Evolutionary conservation across 805 yeast genomes (phyloP).

Genomic region (Tetrapisispora pingtungensis): DNA sequence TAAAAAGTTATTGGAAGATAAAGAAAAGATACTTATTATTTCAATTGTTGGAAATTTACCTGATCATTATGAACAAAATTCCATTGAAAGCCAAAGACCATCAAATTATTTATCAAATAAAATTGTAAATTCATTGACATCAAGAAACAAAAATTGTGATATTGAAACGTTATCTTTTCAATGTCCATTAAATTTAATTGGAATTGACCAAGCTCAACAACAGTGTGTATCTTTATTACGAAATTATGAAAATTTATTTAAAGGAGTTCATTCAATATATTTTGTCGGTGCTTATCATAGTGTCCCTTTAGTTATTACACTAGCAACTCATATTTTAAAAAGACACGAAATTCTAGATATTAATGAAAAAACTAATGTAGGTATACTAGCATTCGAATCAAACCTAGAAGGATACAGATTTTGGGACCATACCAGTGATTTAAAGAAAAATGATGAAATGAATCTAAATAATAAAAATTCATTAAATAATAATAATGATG

Average conservation of each 20-base stretch:
- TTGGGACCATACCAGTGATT: slow-evolving; percentile 33
- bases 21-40: slow-evolving; percentile 23
- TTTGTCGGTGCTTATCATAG: slow-evolving; percentile 46
- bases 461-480: not conserved
- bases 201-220: slow-evolving; percentile 29
- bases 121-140: slow-evolving; percentile 21
- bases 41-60: slow-evolving; percentile 27
- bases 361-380: slow-evolving; percentile 18
- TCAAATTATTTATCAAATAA: slow-evolving; percentile 23
- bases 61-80: slow-evolving; percentile 23
- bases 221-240: slow-evolving; percentile 36
- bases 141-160: slow-evolving; percentile 15
- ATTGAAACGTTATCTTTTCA: slow-evolving; percentile 28
- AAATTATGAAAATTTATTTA: slow-evolving; percentile 41
- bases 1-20: slow-evolving; percentile 10
- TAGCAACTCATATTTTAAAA: slow-evolving; percentile 38
- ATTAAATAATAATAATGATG: not conserved
- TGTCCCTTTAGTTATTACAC: slow-evolving; percentile 38
- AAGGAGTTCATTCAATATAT: slow-evolving; percentile 39
- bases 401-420: slow-evolving; percentile 30
- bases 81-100: slow-evolving; percentile 21
- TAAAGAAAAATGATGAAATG: not conserved
- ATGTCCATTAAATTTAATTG: slow-evolving; percentile 25
- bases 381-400: slow-evolving; percentile 31
- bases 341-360: slow-evolving; percentile 14